Evolutionary conservation across 192 early-diverging fungal species (phyloP).

Genomic region (Coemansia sp.): DNA sequence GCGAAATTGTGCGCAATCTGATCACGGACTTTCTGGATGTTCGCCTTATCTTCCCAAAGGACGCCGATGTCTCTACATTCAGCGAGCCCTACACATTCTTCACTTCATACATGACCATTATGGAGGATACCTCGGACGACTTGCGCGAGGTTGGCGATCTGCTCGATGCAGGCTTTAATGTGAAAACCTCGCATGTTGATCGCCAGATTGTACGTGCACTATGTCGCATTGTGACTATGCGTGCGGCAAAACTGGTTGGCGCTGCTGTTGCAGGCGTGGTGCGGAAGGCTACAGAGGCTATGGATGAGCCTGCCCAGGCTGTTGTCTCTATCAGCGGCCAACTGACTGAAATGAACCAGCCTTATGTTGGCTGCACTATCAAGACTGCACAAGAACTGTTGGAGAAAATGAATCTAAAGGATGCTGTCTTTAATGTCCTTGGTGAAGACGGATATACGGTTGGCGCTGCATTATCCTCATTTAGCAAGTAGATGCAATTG

Average conservation of each 20-base stretch:
- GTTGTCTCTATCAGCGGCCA: constrained; percentile 43
- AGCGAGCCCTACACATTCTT: constrained; percentile 71
- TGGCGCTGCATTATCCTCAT: constrained; percentile 32
- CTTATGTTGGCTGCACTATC: constrained; percentile 37
- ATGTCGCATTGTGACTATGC: constrained; percentile 78
- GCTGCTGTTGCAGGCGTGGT: constrained; percentile 59
- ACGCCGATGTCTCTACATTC: constrained; percentile 51
- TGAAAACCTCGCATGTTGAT: constrained; percentile 69
- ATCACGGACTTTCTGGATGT: constrained; percentile 81
- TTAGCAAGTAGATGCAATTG: constrained; percentile 17
- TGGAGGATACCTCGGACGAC: constrained; percentile 65
- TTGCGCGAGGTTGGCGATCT: constrained; percentile 66
- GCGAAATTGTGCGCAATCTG: constrained; percentile 83
- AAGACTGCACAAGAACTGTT: constrained; percentile 19
- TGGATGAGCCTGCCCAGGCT: constrained; percentile 9
- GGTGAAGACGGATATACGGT: constrained; percentile 46
- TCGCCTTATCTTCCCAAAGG: constrained; percentile 67
- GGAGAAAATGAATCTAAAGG: not conserved
- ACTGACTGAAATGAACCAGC: constrained; percentile 53
- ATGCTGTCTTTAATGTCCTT: constrained; percentile 32
- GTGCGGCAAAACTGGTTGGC: constrained; percentile 81
- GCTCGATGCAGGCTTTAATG: constrained; percentile 67
- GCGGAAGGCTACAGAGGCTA: constrained; percentile 21
- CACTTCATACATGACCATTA: constrained; percentile 73
- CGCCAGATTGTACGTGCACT: constrained; percentile 77